Evolutionary conservation across 179 eudicot species (phyloP).

Genomic region (Camellia oleifera): DNA sequence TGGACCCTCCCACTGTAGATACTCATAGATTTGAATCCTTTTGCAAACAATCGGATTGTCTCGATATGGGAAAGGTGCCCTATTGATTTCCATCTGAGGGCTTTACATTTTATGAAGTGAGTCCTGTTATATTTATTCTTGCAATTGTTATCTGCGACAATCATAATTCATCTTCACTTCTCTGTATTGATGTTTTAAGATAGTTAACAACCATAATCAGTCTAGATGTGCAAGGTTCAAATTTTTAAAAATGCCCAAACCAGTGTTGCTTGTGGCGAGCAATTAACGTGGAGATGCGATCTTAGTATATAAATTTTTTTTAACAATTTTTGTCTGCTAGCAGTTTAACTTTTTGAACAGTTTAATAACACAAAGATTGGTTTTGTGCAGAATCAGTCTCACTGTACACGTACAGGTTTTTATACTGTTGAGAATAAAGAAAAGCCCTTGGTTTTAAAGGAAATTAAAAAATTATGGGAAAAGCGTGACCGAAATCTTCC

Average conservation of each 20-base stretch:
- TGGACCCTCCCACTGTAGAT: neutral
- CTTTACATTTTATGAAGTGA: constrained; percentile 1
- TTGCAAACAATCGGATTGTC: no score
- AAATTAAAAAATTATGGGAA: constrained; percentile 72
- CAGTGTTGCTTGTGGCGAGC: neutral
- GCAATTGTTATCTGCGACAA: neutral
- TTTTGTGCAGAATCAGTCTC: constrained; percentile 67
- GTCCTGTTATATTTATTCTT: neutral
- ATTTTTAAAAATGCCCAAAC: neutral
- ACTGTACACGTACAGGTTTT: constrained; percentile 65
- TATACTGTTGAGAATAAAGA: constrained; percentile 50
- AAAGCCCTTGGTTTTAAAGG: constrained; percentile 76
- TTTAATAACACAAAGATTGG: neutral
- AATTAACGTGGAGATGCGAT: neutral
- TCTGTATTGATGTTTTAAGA: neutral
- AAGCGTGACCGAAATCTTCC: constrained; percentile 50
- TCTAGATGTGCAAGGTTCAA: neutral
- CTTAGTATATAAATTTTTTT: neutral
- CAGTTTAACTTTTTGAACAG: neutral
- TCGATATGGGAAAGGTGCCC: neutral
- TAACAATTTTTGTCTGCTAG: neutral
- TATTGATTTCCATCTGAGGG: neutral
- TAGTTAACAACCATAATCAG: neutral
- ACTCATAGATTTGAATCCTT: neutral
- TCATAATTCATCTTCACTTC: neutral